Conservation (phyloP, 495 filamentous ascomycete genomes). For the Cercophora scortea region DNA sequence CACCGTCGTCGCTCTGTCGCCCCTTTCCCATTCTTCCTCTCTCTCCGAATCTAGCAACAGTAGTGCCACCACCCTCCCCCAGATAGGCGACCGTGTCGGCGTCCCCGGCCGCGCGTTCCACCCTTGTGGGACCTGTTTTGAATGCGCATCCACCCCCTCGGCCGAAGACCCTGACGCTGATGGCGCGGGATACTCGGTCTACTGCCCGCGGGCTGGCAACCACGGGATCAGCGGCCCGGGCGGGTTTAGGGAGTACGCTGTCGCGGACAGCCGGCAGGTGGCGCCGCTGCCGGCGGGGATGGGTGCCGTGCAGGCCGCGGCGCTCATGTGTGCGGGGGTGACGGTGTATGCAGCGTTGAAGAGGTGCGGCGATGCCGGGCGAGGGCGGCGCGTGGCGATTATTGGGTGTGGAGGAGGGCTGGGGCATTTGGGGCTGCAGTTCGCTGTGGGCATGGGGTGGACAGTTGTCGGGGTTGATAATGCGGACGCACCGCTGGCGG, state of each 20-base stretch:
- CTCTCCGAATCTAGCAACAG: too few relatives aligned
- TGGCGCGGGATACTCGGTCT: slow-evolving; percentile 25
- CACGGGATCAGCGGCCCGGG: slow-evolving; percentile 13
- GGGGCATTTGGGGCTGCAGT: slow-evolving; percentile 50
- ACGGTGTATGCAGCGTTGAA: slow-evolving; percentile 44
- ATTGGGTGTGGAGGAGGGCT: slow-evolving; percentile 47
- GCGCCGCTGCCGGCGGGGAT: slow-evolving; percentile 27
- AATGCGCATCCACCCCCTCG: slow-evolving; percentile 17
- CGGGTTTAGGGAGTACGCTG: slow-evolving; percentile 19
- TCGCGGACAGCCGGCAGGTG: slow-evolving; percentile 16
- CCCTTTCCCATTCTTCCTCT: neutral
- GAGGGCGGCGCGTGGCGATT: slow-evolving; percentile 37
- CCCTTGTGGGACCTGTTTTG: slow-evolving; percentile 30
- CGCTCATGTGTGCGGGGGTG: slow-evolving; percentile 46
- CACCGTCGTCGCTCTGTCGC: slow-evolving; percentile 14
- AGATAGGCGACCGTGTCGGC: slow-evolving; percentile 19
- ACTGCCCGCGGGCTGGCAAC: slow-evolving; percentile 17
- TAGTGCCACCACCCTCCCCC: too few relatives aligned
- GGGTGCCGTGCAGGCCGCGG: slow-evolving; percentile 32
- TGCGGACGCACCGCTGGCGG: slow-evolving; percentile 9
- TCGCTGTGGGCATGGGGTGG: slow-evolving; percentile 46
- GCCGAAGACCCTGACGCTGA: slow-evolving; percentile 15
- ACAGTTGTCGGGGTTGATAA: slow-evolving; percentile 42
- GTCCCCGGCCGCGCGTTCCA: slow-evolving; percentile 30
- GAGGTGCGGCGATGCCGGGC: slow-evolving; percentile 27